Conservation (phyloP, 83 land plant species). For the Thuja plicata region DNA sequence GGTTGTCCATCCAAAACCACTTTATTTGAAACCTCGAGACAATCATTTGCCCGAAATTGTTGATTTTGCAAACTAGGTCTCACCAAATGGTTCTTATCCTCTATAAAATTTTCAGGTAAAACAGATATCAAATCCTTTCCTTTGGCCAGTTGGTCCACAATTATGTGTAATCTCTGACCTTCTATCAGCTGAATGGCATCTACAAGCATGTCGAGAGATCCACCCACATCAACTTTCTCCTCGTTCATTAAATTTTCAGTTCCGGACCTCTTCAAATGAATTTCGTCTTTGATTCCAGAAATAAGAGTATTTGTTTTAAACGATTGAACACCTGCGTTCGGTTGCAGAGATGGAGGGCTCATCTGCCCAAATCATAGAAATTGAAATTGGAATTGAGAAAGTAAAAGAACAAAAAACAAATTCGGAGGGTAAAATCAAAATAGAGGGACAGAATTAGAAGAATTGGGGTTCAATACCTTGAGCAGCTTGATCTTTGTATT, state of each 20-base stretch:
- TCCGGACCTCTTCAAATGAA: not conserved
- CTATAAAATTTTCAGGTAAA: not conserved
- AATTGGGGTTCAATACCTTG: not conserved
- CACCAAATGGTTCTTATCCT: not conserved
- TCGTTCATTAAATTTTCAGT: not conserved
- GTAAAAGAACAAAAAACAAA: too few species aligned
- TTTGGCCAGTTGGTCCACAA: not conserved
- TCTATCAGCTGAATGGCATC: conserved; percentile 4
- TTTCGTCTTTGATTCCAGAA: not conserved
- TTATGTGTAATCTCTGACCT: not conserved
- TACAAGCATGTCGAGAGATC: conserved; percentile 1
- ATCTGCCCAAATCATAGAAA: not conserved
- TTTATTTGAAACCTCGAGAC: not conserved
- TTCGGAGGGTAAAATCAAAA: not conserved
- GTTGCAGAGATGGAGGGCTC: not conserved
- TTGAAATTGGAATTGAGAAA: not conserved
- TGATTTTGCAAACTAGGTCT: not conserved
- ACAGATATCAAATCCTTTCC: not conserved
- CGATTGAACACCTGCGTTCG: not conserved
- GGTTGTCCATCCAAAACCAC: not conserved
- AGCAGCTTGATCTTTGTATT: not conserved
- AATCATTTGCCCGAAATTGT: not conserved
- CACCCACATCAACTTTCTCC: not conserved
- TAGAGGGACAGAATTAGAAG: not conserved
- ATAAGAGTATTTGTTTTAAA: not conserved